phyloP scores from a whole-genome alignment of 2,329 filamentous ascomycete genomes.

The Cladosporium phlei region DNA sequence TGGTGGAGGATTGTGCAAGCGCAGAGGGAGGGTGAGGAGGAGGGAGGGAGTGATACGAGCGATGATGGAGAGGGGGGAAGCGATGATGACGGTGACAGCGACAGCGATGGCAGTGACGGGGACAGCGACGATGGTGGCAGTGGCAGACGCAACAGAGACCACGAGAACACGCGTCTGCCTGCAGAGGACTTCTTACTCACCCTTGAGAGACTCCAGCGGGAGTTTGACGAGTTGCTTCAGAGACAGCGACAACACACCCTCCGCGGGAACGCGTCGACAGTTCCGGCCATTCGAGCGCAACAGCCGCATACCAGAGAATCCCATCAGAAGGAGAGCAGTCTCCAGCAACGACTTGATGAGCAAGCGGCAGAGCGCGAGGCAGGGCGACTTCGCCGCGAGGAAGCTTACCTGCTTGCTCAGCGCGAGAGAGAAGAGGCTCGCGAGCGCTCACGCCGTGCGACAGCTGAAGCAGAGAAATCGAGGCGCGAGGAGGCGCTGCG shows the following conservation, averaged over 20 bases:
- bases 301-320: not conserved
- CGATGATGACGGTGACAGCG: not conserved
- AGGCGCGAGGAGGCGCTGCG: not conserved
- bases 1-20: slow-evolving; percentile 1
- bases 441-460: not conserved
- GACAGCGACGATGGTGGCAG: not conserved
- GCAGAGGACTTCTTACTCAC: not conserved
- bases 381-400: not conserved
- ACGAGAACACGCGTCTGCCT: not conserved
- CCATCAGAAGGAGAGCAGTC: not conserved
- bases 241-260: not conserved
- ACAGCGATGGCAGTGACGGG: not conserved
- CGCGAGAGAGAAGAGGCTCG: not conserved
- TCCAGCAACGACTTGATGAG: not conserved
- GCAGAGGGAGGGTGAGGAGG: not conserved
- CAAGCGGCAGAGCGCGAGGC: not conserved
- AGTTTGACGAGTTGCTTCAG: not conserved
- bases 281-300: not conserved
- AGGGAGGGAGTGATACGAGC: not conserved
- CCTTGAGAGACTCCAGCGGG: not conserved
- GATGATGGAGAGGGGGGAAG: not conserved
- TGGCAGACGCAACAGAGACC: not conserved
- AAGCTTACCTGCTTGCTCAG: not conserved
- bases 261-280: not conserved
- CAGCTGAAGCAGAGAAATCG: not conserved